Percentiles rank a stretch among this genome's conserved stretches.
Evolutionary conservation across 176 grass and related monocot species (phyloP).

Genomic region (Hordeum vulgare): DNA sequence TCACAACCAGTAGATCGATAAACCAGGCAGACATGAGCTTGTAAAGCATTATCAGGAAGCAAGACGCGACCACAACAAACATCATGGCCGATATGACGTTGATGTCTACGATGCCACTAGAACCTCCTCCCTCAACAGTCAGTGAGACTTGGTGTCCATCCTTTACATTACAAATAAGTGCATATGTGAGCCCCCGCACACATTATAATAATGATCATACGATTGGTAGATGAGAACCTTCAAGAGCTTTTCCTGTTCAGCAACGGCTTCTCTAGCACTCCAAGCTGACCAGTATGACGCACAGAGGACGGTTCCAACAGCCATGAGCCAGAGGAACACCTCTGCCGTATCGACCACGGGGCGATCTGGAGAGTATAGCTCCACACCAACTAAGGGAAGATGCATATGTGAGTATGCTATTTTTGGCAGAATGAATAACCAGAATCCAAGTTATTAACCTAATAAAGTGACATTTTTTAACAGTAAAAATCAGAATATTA

Average conservation of each 20-base stretch:
- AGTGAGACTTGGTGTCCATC: constrained; percentile 64
- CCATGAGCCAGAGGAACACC: constrained; percentile 99
- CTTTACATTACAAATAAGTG: constrained; percentile 35
- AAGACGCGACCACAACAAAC: constrained; percentile 90
- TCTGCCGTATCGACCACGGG: constrained; percentile 86
- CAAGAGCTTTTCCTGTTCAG: constrained; percentile 80
- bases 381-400: constrained; percentile 58
- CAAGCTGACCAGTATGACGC: constrained; percentile 96
- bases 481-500: not conserved
- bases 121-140: constrained; percentile 50
- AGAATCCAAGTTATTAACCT: not conserved
- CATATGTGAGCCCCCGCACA: constrained; percentile 15
- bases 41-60: constrained; percentile 92
- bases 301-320: constrained; percentile 88
- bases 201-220: not conserved
- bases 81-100: constrained; percentile 76
- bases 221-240: constrained; percentile 55
- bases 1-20: constrained; percentile 75
- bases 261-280: constrained; percentile 67
- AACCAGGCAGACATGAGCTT: constrained; percentile 94
- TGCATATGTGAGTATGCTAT: constrained; percentile 10
- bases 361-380: constrained; percentile 89
- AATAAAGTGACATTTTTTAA: not conserved
- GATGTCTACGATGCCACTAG: constrained; percentile 75
- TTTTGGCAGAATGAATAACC: constrained; percentile 12